Base-by-base conservation (phyloP, 1,139 yeast genomes). In the Candida mesenterica region DNA sequence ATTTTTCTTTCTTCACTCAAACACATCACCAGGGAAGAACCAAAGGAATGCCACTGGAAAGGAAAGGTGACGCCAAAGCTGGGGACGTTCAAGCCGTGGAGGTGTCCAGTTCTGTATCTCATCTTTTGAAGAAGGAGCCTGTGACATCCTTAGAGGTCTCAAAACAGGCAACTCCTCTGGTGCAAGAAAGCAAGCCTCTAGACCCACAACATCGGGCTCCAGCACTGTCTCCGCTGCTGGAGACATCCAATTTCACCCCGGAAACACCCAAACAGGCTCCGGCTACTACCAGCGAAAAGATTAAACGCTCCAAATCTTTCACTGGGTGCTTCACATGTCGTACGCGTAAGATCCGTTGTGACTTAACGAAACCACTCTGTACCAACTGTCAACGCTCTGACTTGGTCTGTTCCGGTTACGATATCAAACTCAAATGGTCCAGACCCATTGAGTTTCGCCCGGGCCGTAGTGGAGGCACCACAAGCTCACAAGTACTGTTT, bases 381-480 rank as follows among this genome's bases (percentile, higher is more conserved):
- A 52, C 54, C 13, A 63, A 70, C 33, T 75, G 80, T 49, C 36
- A 49, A 10, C 63, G 61, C 37, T 60, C 65, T 53, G 79, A 82
- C 1, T 53, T 83, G 16, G 64, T 68, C 4, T 88, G 96, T 53
- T 88, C 84, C 22, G 96, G 96, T 0, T 88, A 87, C 51, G 87
- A 79, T 41, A 82, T 88, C 43, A 85, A 83, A 44, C 71, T 88
- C 18, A 66, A 89, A 43, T 88, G 96, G 96, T 76, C 84, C 7
- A 61, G 61, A 15, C 79, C 84, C 2, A 61, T 79, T 4, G 57
- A 62, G 36, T 79, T 77, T 44, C 68, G 65, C 34, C 31, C 18
- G 15, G 57, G 61, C 12, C 49, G 46, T 15, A 50, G 54, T 5
- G 64, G 66, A 2, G 51, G 55, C 34, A 55, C 59, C 3, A 41